Percentiles rank a stretch among this genome's conserved stretches.
Evolutionary conservation across 345 rosid species (phyloP).

Genomic region (Ceriops tagal): DNA sequence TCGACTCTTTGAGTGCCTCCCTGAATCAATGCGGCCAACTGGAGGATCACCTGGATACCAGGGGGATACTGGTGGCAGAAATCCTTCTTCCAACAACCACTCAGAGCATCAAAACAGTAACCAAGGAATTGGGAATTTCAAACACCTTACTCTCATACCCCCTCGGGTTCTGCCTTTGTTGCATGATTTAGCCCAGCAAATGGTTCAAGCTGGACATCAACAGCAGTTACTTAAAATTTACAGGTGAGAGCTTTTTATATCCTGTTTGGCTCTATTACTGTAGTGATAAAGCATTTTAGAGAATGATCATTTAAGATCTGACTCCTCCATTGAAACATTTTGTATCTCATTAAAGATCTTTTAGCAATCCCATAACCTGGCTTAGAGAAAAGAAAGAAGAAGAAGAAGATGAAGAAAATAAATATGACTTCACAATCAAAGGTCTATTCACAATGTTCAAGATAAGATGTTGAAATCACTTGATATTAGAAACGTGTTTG

Average conservation of each 20-base stretch:
- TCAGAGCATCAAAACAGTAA: slow-evolving; percentile 49
- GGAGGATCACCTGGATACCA: slow-evolving; percentile 53
- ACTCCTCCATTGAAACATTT: too few relatives aligned
- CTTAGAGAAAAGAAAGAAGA: too few relatives aligned
- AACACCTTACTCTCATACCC: slow-evolving; percentile 81
- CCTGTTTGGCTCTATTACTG: too few relatives aligned
- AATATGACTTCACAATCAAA: too few relatives aligned
- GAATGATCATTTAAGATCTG: too few relatives aligned
- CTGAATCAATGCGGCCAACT: slow-evolving; percentile 85
- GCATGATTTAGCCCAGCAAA: slow-evolving; percentile 87
- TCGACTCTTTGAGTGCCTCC: slow-evolving; percentile 91
- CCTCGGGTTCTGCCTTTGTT: slow-evolving; percentile 78
- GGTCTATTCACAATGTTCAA: too few relatives aligned
- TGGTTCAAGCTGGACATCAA: slow-evolving; percentile 90
- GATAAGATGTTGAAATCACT: too few relatives aligned
- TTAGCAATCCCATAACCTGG: too few relatives aligned
- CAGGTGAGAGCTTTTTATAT: slow-evolving; percentile 38
- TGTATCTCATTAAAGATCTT: too few relatives aligned
- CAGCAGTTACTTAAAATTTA: slow-evolving; percentile 70
- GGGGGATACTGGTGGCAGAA: slow-evolving; percentile 39
- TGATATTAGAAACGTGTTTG: too few relatives aligned
- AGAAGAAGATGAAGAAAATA: too few relatives aligned
- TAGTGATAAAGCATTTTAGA: too few relatives aligned
- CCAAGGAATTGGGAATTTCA: slow-evolving; percentile 60
- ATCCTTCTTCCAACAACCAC: slow-evolving; percentile 38